These are phyloP conservation scores for Globisporangium canariense DNA, from an alignment of 352 stramenopile species.

Conservation along the genomic window DNA sequence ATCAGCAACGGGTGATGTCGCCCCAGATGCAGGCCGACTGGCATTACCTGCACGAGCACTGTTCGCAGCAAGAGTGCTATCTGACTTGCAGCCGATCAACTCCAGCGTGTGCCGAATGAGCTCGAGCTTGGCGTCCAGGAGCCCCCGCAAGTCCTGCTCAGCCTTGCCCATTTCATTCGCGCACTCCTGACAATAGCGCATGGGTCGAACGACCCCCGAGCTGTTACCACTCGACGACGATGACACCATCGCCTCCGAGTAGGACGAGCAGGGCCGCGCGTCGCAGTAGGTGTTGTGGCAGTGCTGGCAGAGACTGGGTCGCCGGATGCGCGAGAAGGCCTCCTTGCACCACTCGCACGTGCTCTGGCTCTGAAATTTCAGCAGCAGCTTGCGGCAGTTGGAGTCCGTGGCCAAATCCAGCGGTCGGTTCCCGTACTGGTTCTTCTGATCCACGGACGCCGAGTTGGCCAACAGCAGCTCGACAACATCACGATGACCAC, in stretches of 20 bases:
- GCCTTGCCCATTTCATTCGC: conserved; percentile 65
- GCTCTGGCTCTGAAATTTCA: conserved; percentile 56
- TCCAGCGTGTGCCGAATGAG: conserved; percentile 49
- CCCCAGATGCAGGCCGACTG: conserved; percentile 8
- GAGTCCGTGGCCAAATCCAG: conserved; percentile 67
- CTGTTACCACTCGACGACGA: conserved; percentile 2
- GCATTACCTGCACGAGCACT: background rate
- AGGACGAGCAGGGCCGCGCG: conserved; percentile 68
- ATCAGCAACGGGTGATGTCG: background rate
- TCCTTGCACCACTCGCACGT: conserved; percentile 79
- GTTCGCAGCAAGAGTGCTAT: background rate
- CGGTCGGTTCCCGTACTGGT: conserved; percentile 74
- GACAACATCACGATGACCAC: conserved; percentile 59
- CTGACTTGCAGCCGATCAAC: conserved; percentile 23
- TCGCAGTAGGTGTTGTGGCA: conserved; percentile 81
- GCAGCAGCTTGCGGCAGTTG: conserved; percentile 54
- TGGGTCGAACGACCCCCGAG: conserved; percentile 10
- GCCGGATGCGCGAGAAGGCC: conserved; percentile 56
- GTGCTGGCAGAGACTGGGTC: conserved; percentile 72
- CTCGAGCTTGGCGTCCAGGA: conserved; percentile 60
- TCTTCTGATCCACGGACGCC: conserved; percentile 47
- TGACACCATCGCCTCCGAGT: conserved; percentile 24
- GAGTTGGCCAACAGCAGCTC: conserved; percentile 72
- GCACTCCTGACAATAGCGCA: conserved; percentile 77
- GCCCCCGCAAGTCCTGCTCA: conserved; percentile 57